Evolutionary conservation across 768 basidiomycete species (phyloP).

Genomic region (Macrolepiota fuliginosa): DNA sequence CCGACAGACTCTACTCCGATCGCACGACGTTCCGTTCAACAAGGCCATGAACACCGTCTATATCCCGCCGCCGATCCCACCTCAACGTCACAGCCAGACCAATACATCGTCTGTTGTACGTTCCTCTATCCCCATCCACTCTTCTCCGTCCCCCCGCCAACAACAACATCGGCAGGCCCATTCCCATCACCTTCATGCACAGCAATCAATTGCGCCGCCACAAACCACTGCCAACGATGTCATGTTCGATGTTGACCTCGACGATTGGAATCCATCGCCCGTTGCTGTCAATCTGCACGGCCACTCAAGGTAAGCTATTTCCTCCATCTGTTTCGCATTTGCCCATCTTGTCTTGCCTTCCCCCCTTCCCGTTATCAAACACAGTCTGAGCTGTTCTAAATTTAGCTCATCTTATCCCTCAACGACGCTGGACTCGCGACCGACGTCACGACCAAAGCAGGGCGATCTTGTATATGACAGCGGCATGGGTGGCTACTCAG

Average conservation of each 20-base stretch:
- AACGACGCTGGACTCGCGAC: not conserved
- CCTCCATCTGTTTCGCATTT: conserved; percentile 4
- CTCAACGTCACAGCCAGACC: conserved; percentile 18
- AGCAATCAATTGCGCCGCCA: conserved; percentile 17
- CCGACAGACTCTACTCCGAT: conserved; percentile 15
- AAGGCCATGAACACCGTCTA: conserved; percentile 16
- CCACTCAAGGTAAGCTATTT: conserved; percentile 16
- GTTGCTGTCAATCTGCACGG: not conserved
- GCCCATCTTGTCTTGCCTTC: not conserved
- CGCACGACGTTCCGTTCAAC: conserved; percentile 9
- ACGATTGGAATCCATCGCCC: conserved; percentile 23
- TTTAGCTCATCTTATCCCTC: conserved; percentile 11
- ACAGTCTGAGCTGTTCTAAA: conserved; percentile 13
- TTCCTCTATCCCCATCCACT: conserved; percentile 13
- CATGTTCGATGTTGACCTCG: conserved; percentile 24
- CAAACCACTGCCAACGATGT: conserved; percentile 12
- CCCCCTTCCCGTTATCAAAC: conserved; percentile 8
- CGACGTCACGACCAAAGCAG: conserved; percentile 9
- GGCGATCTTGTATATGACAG: conserved; percentile 7
- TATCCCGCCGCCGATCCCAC: conserved; percentile 1
- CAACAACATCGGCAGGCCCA: conserved; percentile 19
- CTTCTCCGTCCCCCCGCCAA: conserved; percentile 11
- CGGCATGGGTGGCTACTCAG: not conserved
- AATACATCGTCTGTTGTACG: conserved; percentile 18
- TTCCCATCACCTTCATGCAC: conserved; percentile 16